phyloP scores from a whole-genome alignment of 495 filamentous ascomycete species.

The Penicillium chermesinum region DNA sequence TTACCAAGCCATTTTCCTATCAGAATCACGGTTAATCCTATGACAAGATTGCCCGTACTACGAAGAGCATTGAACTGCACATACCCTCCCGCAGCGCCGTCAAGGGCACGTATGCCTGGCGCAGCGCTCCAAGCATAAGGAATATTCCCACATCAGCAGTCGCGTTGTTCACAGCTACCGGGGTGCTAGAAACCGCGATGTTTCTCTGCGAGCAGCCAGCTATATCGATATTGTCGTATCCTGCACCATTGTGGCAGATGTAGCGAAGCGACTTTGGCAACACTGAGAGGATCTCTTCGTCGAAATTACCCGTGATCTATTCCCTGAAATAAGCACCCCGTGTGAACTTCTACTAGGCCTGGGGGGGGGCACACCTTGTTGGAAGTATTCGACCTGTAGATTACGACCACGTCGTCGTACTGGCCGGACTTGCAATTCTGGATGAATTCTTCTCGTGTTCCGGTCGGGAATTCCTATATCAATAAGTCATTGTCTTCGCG shows the following conservation, averaged over 20 bases:
- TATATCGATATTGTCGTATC: constrained; percentile 78
- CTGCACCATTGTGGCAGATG: constrained; percentile 81
- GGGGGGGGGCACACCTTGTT: constrained; percentile 38
- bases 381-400: constrained; percentile 58
- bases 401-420: constrained; percentile 53
- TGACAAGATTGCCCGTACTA: too few relatives aligned
- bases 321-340: background rate
- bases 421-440: constrained; percentile 47
- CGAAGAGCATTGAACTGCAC: constrained; percentile 24
- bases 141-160: constrained; percentile 71
- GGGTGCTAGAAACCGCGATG: constrained; percentile 61
- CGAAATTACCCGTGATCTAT: constrained; percentile 57
- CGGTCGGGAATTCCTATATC: constrained; percentile 49
- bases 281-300: constrained; percentile 51
- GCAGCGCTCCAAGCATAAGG: constrained; percentile 63
- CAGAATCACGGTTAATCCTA: too few relatives aligned
- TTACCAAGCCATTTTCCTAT: constrained; percentile 48
- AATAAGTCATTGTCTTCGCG: background rate
- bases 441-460: constrained; percentile 49
- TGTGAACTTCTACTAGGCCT: background rate
- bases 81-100: constrained; percentile 55
- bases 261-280: constrained; percentile 67
- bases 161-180: constrained; percentile 62
- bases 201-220: constrained; percentile 59
- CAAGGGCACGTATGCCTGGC: constrained; percentile 60